These are phyloP conservation scores for Gymnopus androsaceus DNA, from an alignment of 1,284 basidiomycete genomes.

Conservation along the genomic window DNA sequence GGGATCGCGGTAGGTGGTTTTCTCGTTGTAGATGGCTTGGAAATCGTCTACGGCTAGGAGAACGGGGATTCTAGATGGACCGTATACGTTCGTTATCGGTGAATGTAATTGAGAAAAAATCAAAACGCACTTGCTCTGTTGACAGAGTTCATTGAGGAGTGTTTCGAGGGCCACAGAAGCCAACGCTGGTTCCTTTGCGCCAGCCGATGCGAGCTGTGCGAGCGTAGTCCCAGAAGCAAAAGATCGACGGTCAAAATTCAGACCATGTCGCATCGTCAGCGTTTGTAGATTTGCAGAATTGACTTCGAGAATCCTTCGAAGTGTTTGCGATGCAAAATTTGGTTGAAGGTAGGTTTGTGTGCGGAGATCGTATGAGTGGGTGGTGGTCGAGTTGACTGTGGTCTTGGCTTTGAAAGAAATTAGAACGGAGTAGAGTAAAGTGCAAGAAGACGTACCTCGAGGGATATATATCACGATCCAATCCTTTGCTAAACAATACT, in stretches of 20 bases:
- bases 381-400: slow-evolving; percentile 73
- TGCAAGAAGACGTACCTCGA: slow-evolving; percentile 51
- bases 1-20: slow-evolving; percentile 77
- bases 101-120: too few species aligned
- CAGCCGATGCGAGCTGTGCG: slow-evolving; percentile 60
- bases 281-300: slow-evolving; percentile 47
- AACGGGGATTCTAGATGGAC: slow-evolving; percentile 20
- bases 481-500: slow-evolving; percentile 68
- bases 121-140: slow-evolving; percentile 62
- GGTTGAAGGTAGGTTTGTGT: slow-evolving; percentile 84
- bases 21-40: slow-evolving; percentile 35
- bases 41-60: slow-evolving; percentile 22
- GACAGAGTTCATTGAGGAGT: slow-evolving; percentile 65
- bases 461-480: slow-evolving; percentile 94
- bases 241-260: slow-evolving; percentile 49
- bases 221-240: slow-evolving; percentile 55
- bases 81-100: too few species aligned
- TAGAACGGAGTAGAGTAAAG: not conserved
- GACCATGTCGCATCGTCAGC: slow-evolving; percentile 41
- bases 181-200: slow-evolving; percentile 53
- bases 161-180: slow-evolving; percentile 68
- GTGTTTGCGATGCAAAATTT: slow-evolving; percentile 56
- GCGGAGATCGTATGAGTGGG: slow-evolving; percentile 74
- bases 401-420: slow-evolving; percentile 57
- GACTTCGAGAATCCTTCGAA: slow-evolving; percentile 59